Evolutionary conservation across 2,329 filamentous ascomycete species (phyloP).

Genomic region (Colletotrichum sp.): DNA sequence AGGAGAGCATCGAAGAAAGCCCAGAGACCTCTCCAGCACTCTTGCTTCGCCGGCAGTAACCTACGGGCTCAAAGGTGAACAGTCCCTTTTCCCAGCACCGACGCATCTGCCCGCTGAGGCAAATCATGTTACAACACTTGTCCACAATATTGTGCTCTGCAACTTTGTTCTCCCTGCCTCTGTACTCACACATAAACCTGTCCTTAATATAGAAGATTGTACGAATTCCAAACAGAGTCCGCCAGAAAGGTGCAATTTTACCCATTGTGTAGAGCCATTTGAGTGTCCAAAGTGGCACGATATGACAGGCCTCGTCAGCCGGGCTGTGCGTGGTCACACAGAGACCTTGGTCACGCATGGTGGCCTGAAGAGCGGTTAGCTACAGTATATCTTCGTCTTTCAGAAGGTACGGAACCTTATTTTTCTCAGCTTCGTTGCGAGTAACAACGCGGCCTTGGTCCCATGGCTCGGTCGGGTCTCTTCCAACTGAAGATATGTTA

Average conservation of each 20-base stretch:
- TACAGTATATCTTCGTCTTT: neutral
- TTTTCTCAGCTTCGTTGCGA: neutral
- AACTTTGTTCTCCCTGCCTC: neutral
- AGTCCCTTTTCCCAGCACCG: neutral
- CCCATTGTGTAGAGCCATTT: neutral
- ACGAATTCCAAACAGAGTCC: fast-evolving
- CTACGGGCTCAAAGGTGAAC: neutral
- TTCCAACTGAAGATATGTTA: neutral
- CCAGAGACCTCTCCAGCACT: neutral
- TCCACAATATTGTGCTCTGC: fast-evolving
- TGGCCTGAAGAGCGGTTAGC: neutral
- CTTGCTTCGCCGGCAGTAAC: neutral
- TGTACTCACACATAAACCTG: fast-evolving
- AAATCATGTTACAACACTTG: neutral
- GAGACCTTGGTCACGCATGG: neutral
- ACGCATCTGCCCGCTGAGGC: neutral
- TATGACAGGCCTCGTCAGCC: neutral
- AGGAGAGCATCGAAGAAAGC: neutral
- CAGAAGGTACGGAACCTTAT: neutral
- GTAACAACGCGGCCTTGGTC: neutral
- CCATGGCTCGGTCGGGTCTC: neutral
- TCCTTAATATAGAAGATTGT: neutral
- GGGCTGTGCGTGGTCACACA: neutral
- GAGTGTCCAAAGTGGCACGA: neutral
- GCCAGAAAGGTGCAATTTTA: neutral